Percentiles rank a stretch among this genome's conserved stretches.
These are phyloP conservation scores for Aspergillus jensenii DNA, from an alignment of 2,329 filamentous ascomycete species.

Conservation along the genomic window DNA sequence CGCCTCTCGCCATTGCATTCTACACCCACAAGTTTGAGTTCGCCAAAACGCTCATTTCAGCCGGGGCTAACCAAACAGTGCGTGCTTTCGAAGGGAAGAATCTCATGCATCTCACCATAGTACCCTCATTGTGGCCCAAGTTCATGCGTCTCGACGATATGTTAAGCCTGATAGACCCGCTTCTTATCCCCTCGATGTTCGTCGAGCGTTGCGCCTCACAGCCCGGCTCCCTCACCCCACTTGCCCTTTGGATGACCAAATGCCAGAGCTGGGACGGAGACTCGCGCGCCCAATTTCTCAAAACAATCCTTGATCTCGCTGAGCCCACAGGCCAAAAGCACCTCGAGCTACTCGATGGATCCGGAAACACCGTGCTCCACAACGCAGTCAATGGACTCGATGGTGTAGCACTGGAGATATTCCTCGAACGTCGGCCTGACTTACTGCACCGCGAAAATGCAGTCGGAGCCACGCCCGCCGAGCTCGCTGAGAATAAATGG, in stretches of 20 bases:
- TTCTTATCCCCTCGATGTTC: slow-evolving; percentile 36
- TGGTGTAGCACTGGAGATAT: slow-evolving; percentile 54
- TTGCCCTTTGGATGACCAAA: slow-evolving; percentile 58
- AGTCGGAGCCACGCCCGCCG: slow-evolving; percentile 70
- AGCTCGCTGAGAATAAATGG: slow-evolving; percentile 43
- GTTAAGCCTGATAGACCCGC: slow-evolving; percentile 48
- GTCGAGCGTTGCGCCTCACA: slow-evolving; percentile 28
- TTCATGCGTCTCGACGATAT: slow-evolving; percentile 57
- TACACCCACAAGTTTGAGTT: slow-evolving; percentile 36
- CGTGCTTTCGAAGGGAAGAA: slow-evolving; percentile 65
- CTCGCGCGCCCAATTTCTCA: neutral
- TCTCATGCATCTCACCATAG: slow-evolving; percentile 58
- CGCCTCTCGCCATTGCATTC: slow-evolving; percentile 69
- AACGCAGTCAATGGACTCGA: slow-evolving; percentile 45
- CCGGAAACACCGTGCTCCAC: slow-evolving; percentile 47
- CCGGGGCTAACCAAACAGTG: slow-evolving; percentile 67
- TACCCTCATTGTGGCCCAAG: slow-evolving; percentile 34
- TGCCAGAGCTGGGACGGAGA: neutral
- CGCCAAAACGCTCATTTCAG: slow-evolving; percentile 61
- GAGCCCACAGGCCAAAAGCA: slow-evolving; percentile 49
- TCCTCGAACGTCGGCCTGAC: slow-evolving; percentile 56
- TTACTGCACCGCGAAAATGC: slow-evolving; percentile 72
- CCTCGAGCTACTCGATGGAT: slow-evolving; percentile 45
- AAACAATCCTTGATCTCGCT: slow-evolving; percentile 42
- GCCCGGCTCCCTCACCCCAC: slow-evolving; percentile 40